Evolutionary conservation across 179 eudicot genomes (phyloP).

Genomic region (Nepenthes alata): DNA sequence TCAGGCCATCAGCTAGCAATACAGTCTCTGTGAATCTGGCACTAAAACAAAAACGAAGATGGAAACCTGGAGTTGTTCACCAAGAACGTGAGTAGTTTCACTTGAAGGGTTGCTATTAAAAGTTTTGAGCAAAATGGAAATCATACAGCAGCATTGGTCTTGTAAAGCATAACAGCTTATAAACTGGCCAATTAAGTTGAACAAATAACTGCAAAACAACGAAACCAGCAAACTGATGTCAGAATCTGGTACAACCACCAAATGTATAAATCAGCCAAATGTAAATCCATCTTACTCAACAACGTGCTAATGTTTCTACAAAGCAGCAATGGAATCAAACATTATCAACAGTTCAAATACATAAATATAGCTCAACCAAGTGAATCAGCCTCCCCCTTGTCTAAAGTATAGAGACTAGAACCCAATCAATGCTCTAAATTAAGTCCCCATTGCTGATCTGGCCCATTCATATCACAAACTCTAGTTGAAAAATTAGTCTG

Average conservation of each 20-base stretch:
- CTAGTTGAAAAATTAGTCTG: no score
- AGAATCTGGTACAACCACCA: neutral
- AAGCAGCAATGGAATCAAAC: no score
- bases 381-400: no score
- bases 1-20: neutral
- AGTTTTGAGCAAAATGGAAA: constrained; percentile 52
- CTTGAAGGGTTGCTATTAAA: constrained; percentile 37
- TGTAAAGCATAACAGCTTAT: constrained; percentile 45
- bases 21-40: neutral
- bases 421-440: no score
- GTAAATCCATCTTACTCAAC: neutral
- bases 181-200: constrained; percentile 70
- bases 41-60: constrained; percentile 1
- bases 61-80: constrained; percentile 88
- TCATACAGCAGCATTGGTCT: constrained; percentile 68
- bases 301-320: no score
- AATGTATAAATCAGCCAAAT: neutral
- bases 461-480: no score
- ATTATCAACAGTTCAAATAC: no score
- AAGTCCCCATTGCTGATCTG: no score
- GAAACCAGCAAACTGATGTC: neutral
- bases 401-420: no score
- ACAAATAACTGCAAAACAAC: constrained; percentile 56
- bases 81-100: constrained; percentile 54
- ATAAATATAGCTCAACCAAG: no score